Evolutionary conservation across 768 basidiomycete genomes (phyloP).

Genomic region (Phlebiopsis flavidoalba): DNA sequence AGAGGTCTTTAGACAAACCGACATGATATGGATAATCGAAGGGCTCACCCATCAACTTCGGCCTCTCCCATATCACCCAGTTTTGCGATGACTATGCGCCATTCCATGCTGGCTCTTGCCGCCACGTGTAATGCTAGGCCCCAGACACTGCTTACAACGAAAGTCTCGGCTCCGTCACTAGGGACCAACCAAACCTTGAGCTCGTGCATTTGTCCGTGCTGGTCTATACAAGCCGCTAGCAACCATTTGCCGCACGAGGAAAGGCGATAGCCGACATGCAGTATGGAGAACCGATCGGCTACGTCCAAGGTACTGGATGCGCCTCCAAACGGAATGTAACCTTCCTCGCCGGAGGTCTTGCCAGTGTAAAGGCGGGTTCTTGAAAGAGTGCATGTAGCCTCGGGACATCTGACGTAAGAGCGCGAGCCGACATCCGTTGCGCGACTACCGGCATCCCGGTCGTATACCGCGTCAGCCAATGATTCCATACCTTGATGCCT

Average conservation of each 20-base stretch:
- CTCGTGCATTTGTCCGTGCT: conserved; percentile 73
- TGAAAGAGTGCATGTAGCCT: conserved; percentile 55
- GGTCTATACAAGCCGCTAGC: conserved; percentile 67
- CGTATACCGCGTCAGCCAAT: conserved; percentile 64
- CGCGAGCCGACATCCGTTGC: conserved; percentile 48
- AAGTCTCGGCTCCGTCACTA: conserved; percentile 35
- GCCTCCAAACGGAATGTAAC: conserved; percentile 36
- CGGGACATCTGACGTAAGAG: conserved; percentile 49
- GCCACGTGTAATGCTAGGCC: conserved; percentile 59
- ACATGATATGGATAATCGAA: background rate
- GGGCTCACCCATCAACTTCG: conserved; percentile 66
- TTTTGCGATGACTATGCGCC: conserved; percentile 72
- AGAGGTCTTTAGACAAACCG: conserved; percentile 37
- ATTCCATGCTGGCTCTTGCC: conserved; percentile 66
- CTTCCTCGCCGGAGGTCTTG: conserved; percentile 24
- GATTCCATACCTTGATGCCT: conserved; percentile 39
- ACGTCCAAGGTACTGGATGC: conserved; percentile 43
- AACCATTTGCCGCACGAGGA: conserved; percentile 74
- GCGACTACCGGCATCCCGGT: conserved; percentile 60
- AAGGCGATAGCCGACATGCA: conserved; percentile 73
- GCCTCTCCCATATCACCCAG: conserved; percentile 51
- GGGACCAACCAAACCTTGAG: conserved; percentile 61
- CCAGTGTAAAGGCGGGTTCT: conserved; percentile 61
- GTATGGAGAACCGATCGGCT: conserved; percentile 50
- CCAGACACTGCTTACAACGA: conserved; percentile 62